Conservation (phyloP, 2,329 filamentous ascomycete species). For the Pleomassaria siparia region DNA sequence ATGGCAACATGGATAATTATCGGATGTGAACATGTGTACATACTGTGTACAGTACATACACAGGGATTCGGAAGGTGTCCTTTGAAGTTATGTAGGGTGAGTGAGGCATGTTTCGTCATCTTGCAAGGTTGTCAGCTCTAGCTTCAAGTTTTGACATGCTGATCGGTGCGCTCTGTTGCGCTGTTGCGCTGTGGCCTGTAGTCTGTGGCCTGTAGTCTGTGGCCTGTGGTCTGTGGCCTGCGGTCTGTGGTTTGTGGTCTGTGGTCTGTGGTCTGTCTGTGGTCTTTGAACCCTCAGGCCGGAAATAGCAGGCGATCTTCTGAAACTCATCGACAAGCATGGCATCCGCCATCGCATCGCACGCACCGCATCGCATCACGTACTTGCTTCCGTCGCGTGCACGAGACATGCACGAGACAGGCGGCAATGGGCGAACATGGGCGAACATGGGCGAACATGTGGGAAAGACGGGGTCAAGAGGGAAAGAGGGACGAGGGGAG, state of each 20-base stretch:
- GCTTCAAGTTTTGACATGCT: neutral
- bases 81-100: no score
- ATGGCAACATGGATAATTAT: no score
- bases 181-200: no score
- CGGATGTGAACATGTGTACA: no score
- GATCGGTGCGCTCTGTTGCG: neutral
- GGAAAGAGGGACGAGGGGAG: conserved; percentile 2
- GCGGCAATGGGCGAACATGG: neutral
- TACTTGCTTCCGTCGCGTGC: conserved; percentile 4
- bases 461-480: neutral
- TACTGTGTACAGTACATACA: no score
- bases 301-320: conserved; percentile 4
- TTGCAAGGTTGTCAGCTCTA: no score
- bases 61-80: neutral
- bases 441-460: neutral
- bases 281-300: neutral
- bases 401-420: conserved; percentile 1
- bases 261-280: no score
- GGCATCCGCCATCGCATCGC: neutral
- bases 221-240: no score
- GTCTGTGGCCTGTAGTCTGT: no score
- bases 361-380: no score
- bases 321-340: conserved; percentile 6
- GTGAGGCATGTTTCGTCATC: no score
- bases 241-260: no score